These are phyloP conservation scores for Saccharomyces hybrid DNA, from an alignment of 1,139 yeast species.

Conservation along the genomic window DNA sequence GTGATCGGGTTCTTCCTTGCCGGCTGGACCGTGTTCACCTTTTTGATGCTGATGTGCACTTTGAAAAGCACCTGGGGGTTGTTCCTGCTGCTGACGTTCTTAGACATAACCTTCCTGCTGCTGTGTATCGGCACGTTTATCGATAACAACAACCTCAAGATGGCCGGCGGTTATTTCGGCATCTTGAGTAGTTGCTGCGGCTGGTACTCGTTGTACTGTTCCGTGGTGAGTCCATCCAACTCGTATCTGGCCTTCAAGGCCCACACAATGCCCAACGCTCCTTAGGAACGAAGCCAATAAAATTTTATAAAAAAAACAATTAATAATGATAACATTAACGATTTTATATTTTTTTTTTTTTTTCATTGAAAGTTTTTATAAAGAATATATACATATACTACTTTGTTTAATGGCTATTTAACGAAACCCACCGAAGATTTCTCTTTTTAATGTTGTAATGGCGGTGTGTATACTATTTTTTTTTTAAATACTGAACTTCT, in stretches of 20 bases:
- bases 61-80: constrained; percentile 60
- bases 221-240: constrained; percentile 56
- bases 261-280: constrained; percentile 45
- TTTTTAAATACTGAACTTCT: background rate
- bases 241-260: constrained; percentile 54
- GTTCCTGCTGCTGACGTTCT: constrained; percentile 44
- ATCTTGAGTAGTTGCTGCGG: constrained; percentile 54
- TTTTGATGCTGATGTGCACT: constrained; percentile 49
- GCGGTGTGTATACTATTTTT: background rate
- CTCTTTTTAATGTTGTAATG: background rate
- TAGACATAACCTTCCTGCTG: constrained; percentile 49
- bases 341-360: background rate
- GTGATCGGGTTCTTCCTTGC: constrained; percentile 54
- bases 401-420: background rate
- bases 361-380: background rate
- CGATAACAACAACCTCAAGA: constrained; percentile 39
- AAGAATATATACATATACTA: background rate
- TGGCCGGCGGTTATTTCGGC: constrained; percentile 71
- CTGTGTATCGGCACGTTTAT: constrained; percentile 51
- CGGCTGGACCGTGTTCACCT: constrained; percentile 64
- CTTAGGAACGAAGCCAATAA: constrained; percentile 5
- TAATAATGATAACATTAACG: background rate
- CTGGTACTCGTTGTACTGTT: constrained; percentile 61
- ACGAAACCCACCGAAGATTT: background rate
- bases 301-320: background rate